A percentile compares a stretch with the other conserved stretches of the same genome.
phyloP scores from a whole-genome alignment of 2,329 filamentous ascomycete genomes.

The Tolypocladium paradoxum region DNA sequence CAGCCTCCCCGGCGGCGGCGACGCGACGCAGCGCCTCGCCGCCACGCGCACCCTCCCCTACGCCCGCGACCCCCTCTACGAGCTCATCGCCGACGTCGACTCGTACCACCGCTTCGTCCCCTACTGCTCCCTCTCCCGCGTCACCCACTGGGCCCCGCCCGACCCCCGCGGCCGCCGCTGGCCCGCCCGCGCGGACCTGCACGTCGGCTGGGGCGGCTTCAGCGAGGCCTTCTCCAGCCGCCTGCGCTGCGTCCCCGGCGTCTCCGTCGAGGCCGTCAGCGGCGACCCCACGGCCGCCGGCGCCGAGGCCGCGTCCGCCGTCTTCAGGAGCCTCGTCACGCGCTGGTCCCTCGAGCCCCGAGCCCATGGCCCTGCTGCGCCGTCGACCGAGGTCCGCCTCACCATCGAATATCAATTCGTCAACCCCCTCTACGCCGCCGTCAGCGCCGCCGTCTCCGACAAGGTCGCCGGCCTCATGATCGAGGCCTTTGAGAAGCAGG shows the following conservation, averaged over 20 bases:
- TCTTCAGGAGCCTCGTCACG: slow-evolving; percentile 61
- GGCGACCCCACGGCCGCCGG: slow-evolving; percentile 41
- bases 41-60: slow-evolving; percentile 72
- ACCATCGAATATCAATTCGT: slow-evolving; percentile 73
- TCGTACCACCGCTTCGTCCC: slow-evolving; percentile 83
- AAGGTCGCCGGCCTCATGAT: slow-evolving; percentile 85
- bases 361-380: slow-evolving; percentile 6
- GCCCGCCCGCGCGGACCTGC: slow-evolving; percentile 68
- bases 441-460: slow-evolving; percentile 72
- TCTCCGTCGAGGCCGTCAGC: slow-evolving; percentile 67
- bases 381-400: slow-evolving; percentile 60
- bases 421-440: slow-evolving; percentile 76
- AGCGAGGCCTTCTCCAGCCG: slow-evolving; percentile 74
- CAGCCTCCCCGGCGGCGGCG: slow-evolving; percentile 16
- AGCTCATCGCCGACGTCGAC: slow-evolving; percentile 78
- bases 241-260: slow-evolving; percentile 64
- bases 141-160: slow-evolving; percentile 61
- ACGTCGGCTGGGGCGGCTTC: slow-evolving; percentile 75
- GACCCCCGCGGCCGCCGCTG: slow-evolving; percentile 39
- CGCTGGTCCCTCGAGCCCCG: slow-evolving; percentile 54
- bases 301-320: slow-evolving; percentile 26
- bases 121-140: slow-evolving; percentile 68
- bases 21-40: slow-evolving; percentile 51
- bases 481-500: slow-evolving; percentile 79
- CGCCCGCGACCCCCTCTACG: slow-evolving; percentile 59